These are phyloP conservation scores for Hemerocallis citrina DNA, from an alignment of 106 monocot species.

Conservation along the genomic window DNA sequence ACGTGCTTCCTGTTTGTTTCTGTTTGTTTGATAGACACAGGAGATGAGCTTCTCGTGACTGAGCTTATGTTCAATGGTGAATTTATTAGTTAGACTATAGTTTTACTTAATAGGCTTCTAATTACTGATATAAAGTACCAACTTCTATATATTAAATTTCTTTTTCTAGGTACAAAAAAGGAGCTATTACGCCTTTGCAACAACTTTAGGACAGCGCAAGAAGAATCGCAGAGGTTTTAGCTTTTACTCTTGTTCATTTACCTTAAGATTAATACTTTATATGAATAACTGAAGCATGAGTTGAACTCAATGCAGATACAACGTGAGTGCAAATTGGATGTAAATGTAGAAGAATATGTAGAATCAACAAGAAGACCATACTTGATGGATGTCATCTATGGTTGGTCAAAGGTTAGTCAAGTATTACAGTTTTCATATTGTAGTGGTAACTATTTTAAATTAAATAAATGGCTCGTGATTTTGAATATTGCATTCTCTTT, in stretches of 20 bases:
- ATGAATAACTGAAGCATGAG: background rate
- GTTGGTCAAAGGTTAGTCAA: slow-evolving; percentile 83
- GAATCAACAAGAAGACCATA: slow-evolving; percentile 75
- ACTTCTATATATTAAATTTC: background rate
- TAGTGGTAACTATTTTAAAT: no score
- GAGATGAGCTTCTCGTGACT: slow-evolving; percentile 95
- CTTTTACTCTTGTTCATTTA: slow-evolving; percentile 6
- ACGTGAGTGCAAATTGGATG: slow-evolving; percentile 84
- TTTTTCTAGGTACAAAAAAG: slow-evolving; percentile 55
- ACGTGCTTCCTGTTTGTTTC: slow-evolving; percentile 96
- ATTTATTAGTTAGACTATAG: background rate
- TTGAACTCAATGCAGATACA: slow-evolving; percentile 48
- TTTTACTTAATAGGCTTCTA: slow-evolving; percentile 3
- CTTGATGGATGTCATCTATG: slow-evolving; percentile 94
- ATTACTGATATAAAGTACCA: background rate
- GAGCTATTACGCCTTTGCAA: slow-evolving; percentile 79
- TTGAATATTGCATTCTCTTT: no score
- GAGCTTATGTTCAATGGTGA: slow-evolving; percentile 98
- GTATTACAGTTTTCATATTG: no score
- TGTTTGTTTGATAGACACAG: slow-evolving; percentile 97
- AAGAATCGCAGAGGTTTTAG: slow-evolving; percentile 85
- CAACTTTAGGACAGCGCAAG: slow-evolving; percentile 91
- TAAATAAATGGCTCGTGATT: no score
- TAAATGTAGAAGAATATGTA: slow-evolving; percentile 90
- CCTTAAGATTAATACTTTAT: background rate